These are phyloP conservation scores for Lotmaria passim DNA, from an alignment of 208 protist genomes.

Conservation along the genomic window DNA sequence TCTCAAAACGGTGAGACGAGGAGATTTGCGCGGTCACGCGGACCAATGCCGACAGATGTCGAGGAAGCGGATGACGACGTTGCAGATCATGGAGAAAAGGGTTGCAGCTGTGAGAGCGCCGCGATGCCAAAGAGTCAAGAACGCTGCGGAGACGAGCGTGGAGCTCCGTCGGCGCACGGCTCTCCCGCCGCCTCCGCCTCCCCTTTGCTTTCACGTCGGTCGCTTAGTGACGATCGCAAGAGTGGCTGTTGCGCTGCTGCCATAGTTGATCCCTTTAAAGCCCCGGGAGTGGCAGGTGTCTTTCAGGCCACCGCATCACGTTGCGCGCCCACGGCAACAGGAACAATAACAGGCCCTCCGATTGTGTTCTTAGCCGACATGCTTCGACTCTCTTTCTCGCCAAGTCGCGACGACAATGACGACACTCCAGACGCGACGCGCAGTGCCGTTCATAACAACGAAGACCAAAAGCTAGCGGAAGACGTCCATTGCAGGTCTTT, in stretches of 20 bases:
- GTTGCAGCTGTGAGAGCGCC: background rate
- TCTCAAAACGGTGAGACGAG: background rate
- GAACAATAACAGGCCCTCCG: background rate
- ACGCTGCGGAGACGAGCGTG: too few relatives aligned
- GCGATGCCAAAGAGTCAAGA: too few relatives aligned
- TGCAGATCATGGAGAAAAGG: background rate
- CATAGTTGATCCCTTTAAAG: too few relatives aligned
- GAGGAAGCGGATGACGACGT: slow-evolving; percentile 3
- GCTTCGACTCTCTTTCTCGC: slow-evolving; percentile 29
- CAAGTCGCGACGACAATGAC: background rate
- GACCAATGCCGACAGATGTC: background rate
- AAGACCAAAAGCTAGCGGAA: too few relatives aligned
- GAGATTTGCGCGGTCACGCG: background rate
- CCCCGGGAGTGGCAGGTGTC: background rate
- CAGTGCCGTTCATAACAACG: too few relatives aligned
- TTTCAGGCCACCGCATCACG: background rate
- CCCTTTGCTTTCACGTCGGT: background rate
- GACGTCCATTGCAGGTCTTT: too few relatives aligned
- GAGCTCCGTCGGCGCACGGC: too few relatives aligned
- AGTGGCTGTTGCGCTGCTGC: too few relatives aligned
- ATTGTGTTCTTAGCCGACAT: slow-evolving; percentile 26
- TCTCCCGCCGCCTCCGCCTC: slow-evolving; percentile 1
- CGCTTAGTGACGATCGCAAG: background rate
- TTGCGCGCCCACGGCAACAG: background rate
- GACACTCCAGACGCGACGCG: background rate